A percentile compares a stretch with the other conserved stretches of the same genome.
phyloP scores from a whole-genome alignment of 2,329 filamentous ascomycete genomes.

The Exophiala phaeomuriformis region DNA sequence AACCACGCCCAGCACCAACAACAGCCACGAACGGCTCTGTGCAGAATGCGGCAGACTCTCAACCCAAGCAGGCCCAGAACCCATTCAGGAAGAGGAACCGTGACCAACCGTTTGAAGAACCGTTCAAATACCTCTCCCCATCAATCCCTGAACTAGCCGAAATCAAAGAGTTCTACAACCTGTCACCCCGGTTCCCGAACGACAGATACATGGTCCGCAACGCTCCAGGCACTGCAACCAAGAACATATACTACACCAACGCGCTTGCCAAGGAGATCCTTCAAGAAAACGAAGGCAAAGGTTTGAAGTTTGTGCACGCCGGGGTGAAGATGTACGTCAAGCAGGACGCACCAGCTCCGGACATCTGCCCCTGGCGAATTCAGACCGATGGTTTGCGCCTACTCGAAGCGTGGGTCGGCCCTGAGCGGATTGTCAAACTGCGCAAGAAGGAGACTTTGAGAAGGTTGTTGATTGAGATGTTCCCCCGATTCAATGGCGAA shows the following conservation, averaged over 20 bases:
- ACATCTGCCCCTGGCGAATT: conserved; percentile 88
- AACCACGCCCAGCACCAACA: background rate
- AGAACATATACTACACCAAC: conserved; percentile 95
- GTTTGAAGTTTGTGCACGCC: conserved; percentile 91
- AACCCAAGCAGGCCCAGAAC: background rate
- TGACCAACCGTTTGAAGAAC: conserved; percentile 64
- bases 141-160: conserved; percentile 67
- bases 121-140: conserved; percentile 73
- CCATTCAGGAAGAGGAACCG: conserved; percentile 33
- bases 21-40: background rate
- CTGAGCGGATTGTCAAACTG: conserved; percentile 65
- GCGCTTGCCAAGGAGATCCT: conserved; percentile 78
- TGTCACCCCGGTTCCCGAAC: conserved; percentile 75
- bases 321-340: conserved; percentile 99
- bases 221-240: conserved; percentile 74
- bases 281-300: conserved; percentile 75
- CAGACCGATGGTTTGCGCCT: conserved; percentile 91
- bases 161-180: conserved; percentile 77
- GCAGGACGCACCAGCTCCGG: conserved; percentile 79
- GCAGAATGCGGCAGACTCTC: background rate
- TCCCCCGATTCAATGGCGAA: conserved; percentile 73
- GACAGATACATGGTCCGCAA: conserved; percentile 97
- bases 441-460: conserved; percentile 71
- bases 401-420: conserved; percentile 80
- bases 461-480: conserved; percentile 88